A percentile compares a stretch with the other conserved stretches of the same genome.
These are phyloP conservation scores for Abelmoschus esculentus DNA, from an alignment of 345 rosid genomes.

Conservation along the genomic window DNA sequence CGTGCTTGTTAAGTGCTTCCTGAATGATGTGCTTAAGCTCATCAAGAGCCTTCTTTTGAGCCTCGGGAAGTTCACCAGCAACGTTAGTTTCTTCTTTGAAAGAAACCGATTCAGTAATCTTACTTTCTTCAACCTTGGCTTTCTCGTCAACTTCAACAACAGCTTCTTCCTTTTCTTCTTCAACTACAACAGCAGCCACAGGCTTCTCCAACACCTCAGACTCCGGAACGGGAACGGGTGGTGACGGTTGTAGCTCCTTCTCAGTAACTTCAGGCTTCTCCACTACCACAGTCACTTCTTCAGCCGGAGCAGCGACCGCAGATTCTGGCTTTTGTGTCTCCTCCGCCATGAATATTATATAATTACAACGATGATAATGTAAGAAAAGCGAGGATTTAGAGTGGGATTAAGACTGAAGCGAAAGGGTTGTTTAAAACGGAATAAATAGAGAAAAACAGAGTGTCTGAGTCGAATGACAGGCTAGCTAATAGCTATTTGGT, in stretches of 20 bases:
- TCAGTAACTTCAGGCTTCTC: constrained; percentile 23
- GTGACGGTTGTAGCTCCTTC: constrained; percentile 23
- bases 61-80: constrained; percentile 45
- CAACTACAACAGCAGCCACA: not conserved
- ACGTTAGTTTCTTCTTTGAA: constrained; percentile 68
- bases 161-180: constrained; percentile 1
- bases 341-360: constrained; percentile 27
- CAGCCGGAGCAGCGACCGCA: constrained; percentile 6
- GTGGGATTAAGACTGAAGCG: constrained; percentile 4
- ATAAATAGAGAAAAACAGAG: not conserved
- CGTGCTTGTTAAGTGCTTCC: constrained; percentile 43
- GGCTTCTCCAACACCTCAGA: constrained; percentile 29
- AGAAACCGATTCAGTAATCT: constrained; percentile 36
- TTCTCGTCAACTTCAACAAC: not conserved
- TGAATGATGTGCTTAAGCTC: constrained; percentile 53
- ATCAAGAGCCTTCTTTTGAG: constrained; percentile 49
- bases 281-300: constrained; percentile 18
- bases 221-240: constrained; percentile 28
- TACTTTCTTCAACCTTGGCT: constrained; percentile 14
- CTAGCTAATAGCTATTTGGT: not conserved
- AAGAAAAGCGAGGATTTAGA: not conserved
- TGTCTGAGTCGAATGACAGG: not conserved
- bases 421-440: constrained; percentile 6
- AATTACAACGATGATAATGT: not conserved
- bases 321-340: constrained; percentile 22